These are phyloP conservation scores for Pterula multifida DNA, from an alignment of 1,284 basidiomycete genomes.

Conservation along the genomic window DNA sequence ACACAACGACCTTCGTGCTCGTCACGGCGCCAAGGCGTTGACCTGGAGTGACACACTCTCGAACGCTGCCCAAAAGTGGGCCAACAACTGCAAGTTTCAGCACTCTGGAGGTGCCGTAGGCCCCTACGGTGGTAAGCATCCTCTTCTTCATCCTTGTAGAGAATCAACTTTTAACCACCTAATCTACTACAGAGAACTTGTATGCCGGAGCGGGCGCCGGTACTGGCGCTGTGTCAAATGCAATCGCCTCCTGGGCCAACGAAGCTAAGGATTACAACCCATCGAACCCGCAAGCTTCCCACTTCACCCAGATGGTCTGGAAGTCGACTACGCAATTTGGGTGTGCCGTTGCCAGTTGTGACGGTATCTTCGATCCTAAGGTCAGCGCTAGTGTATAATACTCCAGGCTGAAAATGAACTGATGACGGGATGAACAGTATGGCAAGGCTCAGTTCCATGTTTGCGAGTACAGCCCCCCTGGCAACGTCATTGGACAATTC, in stretches of 20 bases:
- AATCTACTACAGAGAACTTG: conserved; percentile 28
- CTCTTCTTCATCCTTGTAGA: neutral
- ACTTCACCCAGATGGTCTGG: conserved; percentile 45
- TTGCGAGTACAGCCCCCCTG: conserved; percentile 35
- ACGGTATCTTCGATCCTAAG: conserved; percentile 25
- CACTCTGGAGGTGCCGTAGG: conserved; percentile 34
- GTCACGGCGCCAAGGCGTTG: conserved; percentile 30
- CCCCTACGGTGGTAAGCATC: conserved; percentile 25
- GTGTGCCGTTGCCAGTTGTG: conserved; percentile 28
- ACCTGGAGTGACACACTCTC: conserved; percentile 32
- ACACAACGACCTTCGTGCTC: conserved; percentile 32
- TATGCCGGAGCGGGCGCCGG: conserved; percentile 34
- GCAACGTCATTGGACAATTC: conserved; percentile 37
- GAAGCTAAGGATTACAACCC: conserved; percentile 31
- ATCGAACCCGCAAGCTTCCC: conserved; percentile 28
- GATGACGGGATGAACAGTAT: neutral
- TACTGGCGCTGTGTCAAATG: conserved; percentile 17
- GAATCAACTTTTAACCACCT: neutral
- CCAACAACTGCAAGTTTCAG: conserved; percentile 30
- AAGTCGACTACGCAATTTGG: conserved; percentile 34
- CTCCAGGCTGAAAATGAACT: neutral
- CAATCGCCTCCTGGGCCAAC: conserved; percentile 29
- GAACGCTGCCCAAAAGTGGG: conserved; percentile 30
- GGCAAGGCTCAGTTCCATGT: conserved; percentile 30
- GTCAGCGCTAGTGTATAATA: conserved; percentile 16